phyloP scores from a whole-genome alignment of 2,329 filamentous ascomycete genomes.

The Aspergillus udagawae region DNA sequence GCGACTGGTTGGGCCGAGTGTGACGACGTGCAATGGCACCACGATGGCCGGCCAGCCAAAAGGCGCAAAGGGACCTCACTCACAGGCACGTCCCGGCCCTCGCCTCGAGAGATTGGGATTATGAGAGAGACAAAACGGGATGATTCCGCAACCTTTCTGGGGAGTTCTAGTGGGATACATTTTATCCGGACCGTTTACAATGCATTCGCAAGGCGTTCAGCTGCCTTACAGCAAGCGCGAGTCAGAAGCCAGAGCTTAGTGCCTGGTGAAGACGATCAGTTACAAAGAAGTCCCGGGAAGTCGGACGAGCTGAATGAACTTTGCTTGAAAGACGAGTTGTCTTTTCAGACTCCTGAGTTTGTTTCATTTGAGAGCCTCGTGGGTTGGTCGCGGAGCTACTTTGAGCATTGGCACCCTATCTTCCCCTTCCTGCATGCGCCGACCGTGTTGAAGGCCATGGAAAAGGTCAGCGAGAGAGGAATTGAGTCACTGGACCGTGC shows the following conservation, averaged over 20 bases:
- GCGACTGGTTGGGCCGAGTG: background rate
- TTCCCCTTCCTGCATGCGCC: conserved; percentile 56
- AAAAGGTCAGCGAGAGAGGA: conserved; percentile 38
- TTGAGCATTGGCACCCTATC: conserved; percentile 56
- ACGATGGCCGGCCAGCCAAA: conserved; percentile 20
- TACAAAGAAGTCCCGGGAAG: conserved; percentile 20
- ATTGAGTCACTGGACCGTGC: conserved; percentile 27
- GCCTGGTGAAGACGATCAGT: conserved; percentile 55
- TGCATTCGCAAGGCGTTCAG: conserved; percentile 40
- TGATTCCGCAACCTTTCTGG: conserved; percentile 52
- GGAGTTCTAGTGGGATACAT: conserved; percentile 57
- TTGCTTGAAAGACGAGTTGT: conserved; percentile 11
- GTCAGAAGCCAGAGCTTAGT: conserved; percentile 43
- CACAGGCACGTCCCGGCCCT: conserved; percentile 13
- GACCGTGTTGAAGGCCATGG: conserved; percentile 46
- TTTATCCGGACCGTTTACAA: conserved; percentile 55
- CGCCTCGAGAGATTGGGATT: conserved; percentile 43
- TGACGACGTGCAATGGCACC: background rate
- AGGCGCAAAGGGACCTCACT: conserved; percentile 22
- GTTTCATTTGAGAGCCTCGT: conserved; percentile 49
- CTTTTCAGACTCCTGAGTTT: background rate
- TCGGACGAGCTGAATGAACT: conserved; percentile 40
- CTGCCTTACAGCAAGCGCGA: conserved; percentile 25
- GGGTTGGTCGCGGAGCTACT: conserved; percentile 51
- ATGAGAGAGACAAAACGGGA: conserved; percentile 50